Evolutionary conservation across 306 rosid species (phyloP).

Genomic region (Casuarina equisetifolia): DNA sequence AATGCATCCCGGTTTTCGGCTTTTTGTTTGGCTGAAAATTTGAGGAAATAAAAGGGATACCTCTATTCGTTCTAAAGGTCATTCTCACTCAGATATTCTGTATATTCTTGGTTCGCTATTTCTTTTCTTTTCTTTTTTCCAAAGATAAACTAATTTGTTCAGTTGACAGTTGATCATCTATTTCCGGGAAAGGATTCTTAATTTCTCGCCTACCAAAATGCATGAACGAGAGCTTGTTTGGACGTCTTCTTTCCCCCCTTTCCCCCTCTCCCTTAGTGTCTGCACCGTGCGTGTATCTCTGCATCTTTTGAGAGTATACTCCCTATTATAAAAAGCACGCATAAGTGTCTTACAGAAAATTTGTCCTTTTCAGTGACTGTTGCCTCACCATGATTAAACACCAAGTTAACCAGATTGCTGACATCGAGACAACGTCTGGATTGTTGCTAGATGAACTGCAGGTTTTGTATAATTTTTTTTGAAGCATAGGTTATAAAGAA

Average conservation of each 20-base stretch:
- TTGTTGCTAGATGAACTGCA: conserved; percentile 64
- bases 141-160: not conserved
- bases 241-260: too few species aligned
- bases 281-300: not conserved
- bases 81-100: not conserved
- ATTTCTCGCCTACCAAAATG: not conserved
- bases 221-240: not conserved
- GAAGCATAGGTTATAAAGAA: conserved; percentile 9
- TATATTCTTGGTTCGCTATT: not conserved
- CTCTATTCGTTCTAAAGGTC: not conserved
- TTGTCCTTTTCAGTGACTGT: conserved; percentile 19
- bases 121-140: not conserved
- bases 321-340: not conserved
- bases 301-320: not conserved
- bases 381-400: conserved; percentile 48
- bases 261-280: not conserved
- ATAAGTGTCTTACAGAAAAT: not conserved
- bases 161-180: not conserved
- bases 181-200: not conserved
- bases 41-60: not conserved
- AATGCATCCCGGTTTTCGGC: not conserved
- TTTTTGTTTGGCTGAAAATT: not conserved
- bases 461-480: conserved; percentile 40
- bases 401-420: conserved; percentile 33
- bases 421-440: conserved; percentile 51